Evolutionary conservation across 2,329 filamentous ascomycete genomes (phyloP), one percentile per base, ranked within the genome.

Genomic region (Talaromyces funiculosus): DNA sequence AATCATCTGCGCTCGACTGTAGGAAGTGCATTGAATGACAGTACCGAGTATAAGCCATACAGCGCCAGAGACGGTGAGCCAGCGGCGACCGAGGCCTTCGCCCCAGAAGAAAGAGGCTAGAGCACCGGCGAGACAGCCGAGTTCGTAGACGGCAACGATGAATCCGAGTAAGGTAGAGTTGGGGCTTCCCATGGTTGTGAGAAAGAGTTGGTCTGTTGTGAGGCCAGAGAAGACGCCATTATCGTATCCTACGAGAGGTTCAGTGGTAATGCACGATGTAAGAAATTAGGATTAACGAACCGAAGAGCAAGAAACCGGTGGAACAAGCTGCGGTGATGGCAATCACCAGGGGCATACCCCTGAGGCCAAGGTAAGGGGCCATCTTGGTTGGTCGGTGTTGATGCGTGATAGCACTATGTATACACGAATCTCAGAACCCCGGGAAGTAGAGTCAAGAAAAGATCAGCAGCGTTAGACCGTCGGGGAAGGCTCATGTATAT

Each of bases 101-200:
- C 81, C 82, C 29, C 78, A 65, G 70, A 80, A 80, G 61, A 82
- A 81, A 42, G 79, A 81, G 9, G 75, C 69, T 33, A 82, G 71
- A 3, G 80, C 80, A 22, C 80, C 80, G n/a, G 73, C 74, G 65
- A 83, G 81, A 68, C 80, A 82, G 22, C 80, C 79, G n/a, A 80
- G 55, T 58, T 79, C 80, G 66, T 80, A 80, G 4, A 74, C 72
- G 22, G 77, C 77, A 12, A 76, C 73, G 33, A 65, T 65, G 35
- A 64, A 62, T 3, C 63, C 63, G 24, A 63, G 55, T 8, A 63
- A 56, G 5, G 59, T 61, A 18, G 61, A 35, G 45, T 61, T 37
- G 6, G 61, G 61, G 29, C 59, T 63, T 7, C 61, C 61, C 61
- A 63, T 63, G n/a, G 26, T 56, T 26, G 61, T 59, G 45, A 63